Base-by-base conservation (phyloP, 495 filamentous ascomycete species). In the Trypethelium eluteriae region DNA sequence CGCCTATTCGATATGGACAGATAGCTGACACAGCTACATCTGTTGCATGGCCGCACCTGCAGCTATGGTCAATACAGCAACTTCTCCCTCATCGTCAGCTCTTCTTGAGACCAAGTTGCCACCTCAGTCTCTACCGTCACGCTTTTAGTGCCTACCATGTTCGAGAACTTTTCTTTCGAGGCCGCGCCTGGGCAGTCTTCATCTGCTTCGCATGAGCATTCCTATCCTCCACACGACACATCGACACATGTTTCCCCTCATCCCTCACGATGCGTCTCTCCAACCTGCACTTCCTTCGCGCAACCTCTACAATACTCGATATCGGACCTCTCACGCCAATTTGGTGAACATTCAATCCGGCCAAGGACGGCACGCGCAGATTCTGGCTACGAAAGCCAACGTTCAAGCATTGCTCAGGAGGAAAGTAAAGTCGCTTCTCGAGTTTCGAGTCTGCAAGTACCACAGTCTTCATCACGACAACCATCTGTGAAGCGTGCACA, bases 341-440 rank as follows among this genome's bases (percentile, higher is more conserved):
- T 59, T 18, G 18, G 53, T 36, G 53, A 59, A 14, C 53, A 59
- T 9, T 35, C 53, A 7, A 34, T 59, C 36, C 53, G 53, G 5
- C 53, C n/a, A 9, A 59, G 18, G 18, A 11, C 53, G 25, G 36
- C 0, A 7, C 53, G 53, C 18, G 32, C 53, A 10, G 53, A 59
- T 36, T 59, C 53, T 59, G 53, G 53, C 53, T 59, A 59, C 36
- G 53, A 10, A 59, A 59, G 53, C 18, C 53, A 59, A 36, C 53
- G 53, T 7, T 35, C 32, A 36, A 35, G 53, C 53, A 35, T 36
- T 36, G 18, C 25, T 36, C 53, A 34, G n/a, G 53, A 59, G 36
- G 32, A 11, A 10, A 35, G 5, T 32, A 35, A 36, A 1, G 18
- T 9, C 18, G 18, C 34, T 36, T 35, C 53, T 14, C 25, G 53